phyloP scores from a whole-genome alignment of 2,329 filamentous ascomycete genomes.

The Colletotrichum zoysiae region DNA sequence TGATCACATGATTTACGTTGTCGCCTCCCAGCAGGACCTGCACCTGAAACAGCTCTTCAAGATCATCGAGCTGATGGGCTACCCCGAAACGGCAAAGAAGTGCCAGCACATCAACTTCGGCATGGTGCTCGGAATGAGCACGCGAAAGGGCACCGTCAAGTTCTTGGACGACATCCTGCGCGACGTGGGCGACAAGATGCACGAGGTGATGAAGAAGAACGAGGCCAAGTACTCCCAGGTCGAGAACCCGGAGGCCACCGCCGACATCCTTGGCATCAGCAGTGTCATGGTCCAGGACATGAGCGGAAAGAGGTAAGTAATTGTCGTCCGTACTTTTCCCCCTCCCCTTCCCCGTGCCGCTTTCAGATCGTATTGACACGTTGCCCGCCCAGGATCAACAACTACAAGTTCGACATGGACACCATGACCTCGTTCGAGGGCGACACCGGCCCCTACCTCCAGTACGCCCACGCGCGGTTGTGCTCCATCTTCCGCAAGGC shows the following conservation, averaged over 20 bases:
- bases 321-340: conserved; percentile 45
- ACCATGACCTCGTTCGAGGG: conserved; percentile 69
- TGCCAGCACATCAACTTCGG: conserved; percentile 83
- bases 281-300: conserved; percentile 99
- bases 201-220: conserved; percentile 95
- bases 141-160: conserved; percentile 79
- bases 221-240: conserved; percentile 91
- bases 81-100: conserved; percentile 75
- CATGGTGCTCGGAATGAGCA: conserved; percentile 78
- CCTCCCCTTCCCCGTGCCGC: conserved; percentile 10
- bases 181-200: conserved; percentile 94
- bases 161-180: conserved; percentile 79
- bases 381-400: conserved; percentile 64
- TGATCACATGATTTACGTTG: conserved; percentile 85
- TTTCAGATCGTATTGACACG: conserved; percentile 41
- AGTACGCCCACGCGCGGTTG: conserved; percentile 84
- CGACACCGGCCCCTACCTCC: conserved; percentile 86
- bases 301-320: conserved; percentile 83
- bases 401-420: conserved; percentile 78
- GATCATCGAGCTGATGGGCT: conserved; percentile 78
- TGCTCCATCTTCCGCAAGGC: conserved; percentile 72
- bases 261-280: conserved; percentile 91
- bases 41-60: conserved; percentile 83
- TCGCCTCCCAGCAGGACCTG: conserved; percentile 78
- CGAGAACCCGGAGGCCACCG: conserved; percentile 82